Evolutionary conservation across 2,329 filamentous ascomycete genomes (phyloP).

Genomic region (Fusarium sacchari): DNA sequence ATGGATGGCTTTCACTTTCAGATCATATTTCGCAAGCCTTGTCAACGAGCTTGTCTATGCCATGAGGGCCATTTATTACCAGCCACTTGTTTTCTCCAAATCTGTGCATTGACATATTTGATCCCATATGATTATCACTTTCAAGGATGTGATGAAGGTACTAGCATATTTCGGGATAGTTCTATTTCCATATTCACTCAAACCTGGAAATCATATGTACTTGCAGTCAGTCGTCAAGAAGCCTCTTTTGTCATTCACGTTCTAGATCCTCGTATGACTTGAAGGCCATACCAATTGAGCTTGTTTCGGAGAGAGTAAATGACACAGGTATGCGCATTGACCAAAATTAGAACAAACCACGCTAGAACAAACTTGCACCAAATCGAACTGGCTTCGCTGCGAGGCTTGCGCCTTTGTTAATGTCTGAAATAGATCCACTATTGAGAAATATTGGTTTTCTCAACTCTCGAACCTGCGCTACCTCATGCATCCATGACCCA

Average conservation of each 20-base stretch:
- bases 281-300: neutral
- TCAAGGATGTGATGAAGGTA: neutral
- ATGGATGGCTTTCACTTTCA: constrained; percentile 20
- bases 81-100: neutral
- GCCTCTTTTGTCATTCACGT: constrained; percentile 10
- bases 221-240: neutral
- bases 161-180: neutral
- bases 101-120: neutral
- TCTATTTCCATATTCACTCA: neutral
- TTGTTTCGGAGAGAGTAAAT: neutral
- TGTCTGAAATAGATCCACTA: constrained; percentile 8
- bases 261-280: constrained; percentile 10
- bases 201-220: neutral
- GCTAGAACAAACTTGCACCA: constrained; percentile 1
- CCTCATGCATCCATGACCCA: constrained; percentile 26
- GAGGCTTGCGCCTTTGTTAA: neutral
- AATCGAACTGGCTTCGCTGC: constrained; percentile 4
- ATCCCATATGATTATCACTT: neutral
- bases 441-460: constrained; percentile 20
- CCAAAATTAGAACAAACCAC: constrained; percentile 16
- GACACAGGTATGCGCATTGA: neutral
- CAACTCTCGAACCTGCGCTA: constrained; percentile 25
- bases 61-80: neutral
- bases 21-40: constrained; percentile 23
- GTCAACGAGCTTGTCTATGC: neutral